These are phyloP conservation scores for Daldinia vernicosa DNA, from an alignment of 495 filamentous ascomycete genomes.

Conservation along the genomic window DNA sequence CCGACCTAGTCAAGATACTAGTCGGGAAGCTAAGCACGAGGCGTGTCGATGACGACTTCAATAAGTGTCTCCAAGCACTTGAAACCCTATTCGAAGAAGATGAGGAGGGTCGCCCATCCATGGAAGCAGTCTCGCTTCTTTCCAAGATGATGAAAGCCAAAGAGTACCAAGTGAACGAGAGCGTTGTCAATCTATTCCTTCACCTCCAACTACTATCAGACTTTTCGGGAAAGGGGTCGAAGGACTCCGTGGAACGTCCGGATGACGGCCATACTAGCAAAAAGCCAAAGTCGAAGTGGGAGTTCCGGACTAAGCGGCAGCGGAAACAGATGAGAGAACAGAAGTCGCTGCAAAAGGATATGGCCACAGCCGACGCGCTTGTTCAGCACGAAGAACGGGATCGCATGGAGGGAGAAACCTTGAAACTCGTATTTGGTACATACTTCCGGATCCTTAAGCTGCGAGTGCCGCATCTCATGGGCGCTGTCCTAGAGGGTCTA, in stretches of 20 bases:
- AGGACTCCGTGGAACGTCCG: slow-evolving; percentile 71
- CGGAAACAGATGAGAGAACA: slow-evolving; percentile 77
- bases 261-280: slow-evolving; percentile 60
- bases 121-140: slow-evolving; percentile 85
- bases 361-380: slow-evolving; percentile 88
- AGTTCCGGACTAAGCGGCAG: slow-evolving; percentile 59
- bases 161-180: slow-evolving; percentile 82
- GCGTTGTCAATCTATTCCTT: slow-evolving; percentile 88
- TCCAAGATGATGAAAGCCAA: slow-evolving; percentile 93
- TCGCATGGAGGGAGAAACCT: slow-evolving; percentile 88
- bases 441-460: slow-evolving; percentile 95
- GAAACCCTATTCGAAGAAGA: slow-evolving; percentile 86
- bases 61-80: slow-evolving; percentile 80
- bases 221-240: slow-evolving; percentile 82
- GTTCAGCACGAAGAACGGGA: slow-evolving; percentile 93
- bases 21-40: slow-evolving; percentile 79
- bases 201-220: slow-evolving; percentile 88
- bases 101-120: slow-evolving; percentile 84
- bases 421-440: slow-evolving; percentile 92
- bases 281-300: slow-evolving; percentile 75
- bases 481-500: slow-evolving; percentile 89
- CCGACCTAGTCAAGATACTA: slow-evolving; percentile 84
- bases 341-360: slow-evolving; percentile 88
- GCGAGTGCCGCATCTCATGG: slow-evolving; percentile 82
- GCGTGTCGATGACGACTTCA: slow-evolving; percentile 73